Base-by-base conservation (phyloP, 805 yeast species). In the Metschnikowia bowlesiae region DNA sequence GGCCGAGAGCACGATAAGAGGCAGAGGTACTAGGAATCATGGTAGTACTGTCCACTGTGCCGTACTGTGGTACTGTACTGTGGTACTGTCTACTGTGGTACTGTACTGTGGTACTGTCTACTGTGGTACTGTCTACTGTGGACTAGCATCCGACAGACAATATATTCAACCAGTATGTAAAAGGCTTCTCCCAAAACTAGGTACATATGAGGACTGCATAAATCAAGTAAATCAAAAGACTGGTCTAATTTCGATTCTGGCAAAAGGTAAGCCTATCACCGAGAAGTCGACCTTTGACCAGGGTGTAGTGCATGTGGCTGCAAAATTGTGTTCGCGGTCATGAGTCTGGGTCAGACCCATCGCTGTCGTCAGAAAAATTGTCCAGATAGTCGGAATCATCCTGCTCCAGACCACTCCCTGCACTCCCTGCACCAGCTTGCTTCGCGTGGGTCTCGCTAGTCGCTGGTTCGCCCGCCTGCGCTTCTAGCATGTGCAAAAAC, bases 1-100 rank as follows among this genome's bases (percentile, higher is more conserved):
- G 59, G 59, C n/a, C 53, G 62, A 34, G 54, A 58, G 5, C 61
- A 64, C 47, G 70, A 67, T 39, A 70, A 70, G 49, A 67, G 63
- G 51, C 61, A 57, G 46, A 68, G 64, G 48, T 62, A 65, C 52
- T 67, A 51, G 48, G 22, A 4, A 3, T 16, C 18, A 16, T 22
- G 22, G 1, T 22, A 22, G 22, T 22, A 22, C 22, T 22, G 22
- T 22, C 22, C 16, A n/a, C 38, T 35, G 34, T n/a, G n/a, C n/a
- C n/a, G n/a, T n/a, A n/a, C n/a, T n/a, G n/a, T n/a, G n/a, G n/a
- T n/a, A n/a, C n/a, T n/a, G n/a, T n/a, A n/a, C n/a, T n/a, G n/a
- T n/a, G n/a, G n/a, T n/a, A n/a, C n/a, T n/a, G n/a, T n/a, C n/a
- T n/a, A n/a, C n/a, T n/a, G n/a, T n/a, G n/a, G n/a, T n/a, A n/a